phyloP scores from a whole-genome alignment of 1,284 basidiomycete species.

The Pterula multifida region DNA sequence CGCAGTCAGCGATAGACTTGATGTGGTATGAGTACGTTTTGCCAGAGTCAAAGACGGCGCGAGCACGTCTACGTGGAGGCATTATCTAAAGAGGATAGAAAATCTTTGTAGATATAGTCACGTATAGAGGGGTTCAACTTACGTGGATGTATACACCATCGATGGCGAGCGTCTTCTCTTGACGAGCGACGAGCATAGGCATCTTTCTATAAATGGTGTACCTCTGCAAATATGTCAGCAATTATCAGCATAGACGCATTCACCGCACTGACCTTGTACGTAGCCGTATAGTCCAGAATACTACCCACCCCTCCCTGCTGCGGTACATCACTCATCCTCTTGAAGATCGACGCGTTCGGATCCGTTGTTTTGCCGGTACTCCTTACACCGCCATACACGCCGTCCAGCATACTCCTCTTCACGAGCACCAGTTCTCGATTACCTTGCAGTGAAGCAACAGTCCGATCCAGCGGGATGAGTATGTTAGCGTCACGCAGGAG shows the following conservation, averaged over 20 bases:
- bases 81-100: conserved; percentile 52
- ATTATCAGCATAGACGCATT: background rate
- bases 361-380: conserved; percentile 64
- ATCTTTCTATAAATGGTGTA: conserved; percentile 92
- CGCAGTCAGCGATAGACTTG: conserved; percentile 74
- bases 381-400: conserved; percentile 36
- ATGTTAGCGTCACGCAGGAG: conserved; percentile 64
- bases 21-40: conserved; percentile 92
- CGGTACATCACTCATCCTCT: conserved; percentile 68
- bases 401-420: conserved; percentile 63
- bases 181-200: conserved; percentile 83
- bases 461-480: conserved; percentile 88
- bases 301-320: conserved; percentile 28
- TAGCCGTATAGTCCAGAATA: conserved; percentile 54
- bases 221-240: conserved; percentile 39
- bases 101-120: too few species aligned
- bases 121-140: background rate
- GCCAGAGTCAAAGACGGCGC: conserved; percentile 77
- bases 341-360: conserved; percentile 92
- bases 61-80: conserved; percentile 73
- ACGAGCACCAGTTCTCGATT: conserved; percentile 80
- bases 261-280: conserved; percentile 58
- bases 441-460: conserved; percentile 85
- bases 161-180: conserved; percentile 86
- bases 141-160: conserved; percentile 95